A percentile compares a stretch with the other conserved stretches of the same genome.
Evolutionary conservation across 208 protist species (phyloP).

Genomic region (Giardia duodenalis): DNA sequence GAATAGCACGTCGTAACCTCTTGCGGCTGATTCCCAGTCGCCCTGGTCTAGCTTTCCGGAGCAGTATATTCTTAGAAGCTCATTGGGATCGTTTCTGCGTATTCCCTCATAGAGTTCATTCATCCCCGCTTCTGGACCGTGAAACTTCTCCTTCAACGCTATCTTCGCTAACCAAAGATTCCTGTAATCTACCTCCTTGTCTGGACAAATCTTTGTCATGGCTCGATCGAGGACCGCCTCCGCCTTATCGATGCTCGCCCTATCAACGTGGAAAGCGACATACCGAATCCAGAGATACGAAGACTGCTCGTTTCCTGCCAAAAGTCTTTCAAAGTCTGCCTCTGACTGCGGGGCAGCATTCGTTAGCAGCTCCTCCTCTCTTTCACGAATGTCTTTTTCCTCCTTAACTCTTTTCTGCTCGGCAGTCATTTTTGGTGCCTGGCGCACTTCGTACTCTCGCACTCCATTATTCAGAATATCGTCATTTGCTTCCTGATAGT

Average conservation of each 20-base stretch:
- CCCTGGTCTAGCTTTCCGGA: not conserved
- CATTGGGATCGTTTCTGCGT: not conserved
- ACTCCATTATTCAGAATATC: too few relatives aligned
- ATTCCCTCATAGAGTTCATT: not conserved
- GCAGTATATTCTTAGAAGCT: not conserved
- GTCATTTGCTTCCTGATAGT: too few relatives aligned
- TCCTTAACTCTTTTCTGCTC: too few relatives aligned
- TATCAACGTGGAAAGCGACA: not conserved
- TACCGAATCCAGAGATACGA: constrained; percentile 7
- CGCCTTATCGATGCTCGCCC: not conserved
- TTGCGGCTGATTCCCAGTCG: not conserved
- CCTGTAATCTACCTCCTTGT: not conserved
- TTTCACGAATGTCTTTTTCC: too few relatives aligned
- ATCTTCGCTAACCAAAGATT: not conserved
- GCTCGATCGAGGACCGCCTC: not conserved
- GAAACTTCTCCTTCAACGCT: not conserved
- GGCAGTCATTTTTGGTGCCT: too few relatives aligned
- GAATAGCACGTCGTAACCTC: not conserved
- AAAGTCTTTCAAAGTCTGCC: not conserved
- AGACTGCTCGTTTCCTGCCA: not conserved
- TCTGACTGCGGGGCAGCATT: not conserved
- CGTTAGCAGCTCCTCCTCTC: not conserved
- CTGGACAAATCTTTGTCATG: not conserved
- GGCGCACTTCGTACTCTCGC: too few relatives aligned
- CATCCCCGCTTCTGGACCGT: not conserved